These are phyloP conservation scores for Taphrina confusa DNA, from an alignment of 1,139 yeast genomes.

Conservation along the genomic window DNA sequence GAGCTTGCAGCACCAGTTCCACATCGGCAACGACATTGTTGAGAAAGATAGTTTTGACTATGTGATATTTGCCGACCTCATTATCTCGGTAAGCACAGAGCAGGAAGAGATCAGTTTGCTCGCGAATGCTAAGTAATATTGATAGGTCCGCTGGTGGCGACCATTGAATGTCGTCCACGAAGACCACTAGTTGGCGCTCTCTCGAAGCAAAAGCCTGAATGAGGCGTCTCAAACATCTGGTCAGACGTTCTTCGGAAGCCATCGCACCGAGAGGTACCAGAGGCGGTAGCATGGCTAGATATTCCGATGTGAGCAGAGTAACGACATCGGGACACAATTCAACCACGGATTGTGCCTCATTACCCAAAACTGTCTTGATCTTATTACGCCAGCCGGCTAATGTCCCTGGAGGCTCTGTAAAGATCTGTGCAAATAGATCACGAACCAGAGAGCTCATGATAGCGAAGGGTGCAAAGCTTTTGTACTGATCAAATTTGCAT, in stretches of 20 bases:
- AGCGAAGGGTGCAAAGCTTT: conserved; percentile 29
- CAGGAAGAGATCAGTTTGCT: conserved; percentile 18
- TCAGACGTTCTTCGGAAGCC: conserved; percentile 32
- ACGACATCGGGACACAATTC: conserved; percentile 30
- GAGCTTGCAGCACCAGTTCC: conserved; percentile 11
- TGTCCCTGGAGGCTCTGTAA: conserved; percentile 6
- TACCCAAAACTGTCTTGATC: conserved; percentile 3
- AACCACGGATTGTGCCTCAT: conserved; percentile 14
- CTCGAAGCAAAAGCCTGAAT: conserved; percentile 17
- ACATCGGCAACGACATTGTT: not conserved
- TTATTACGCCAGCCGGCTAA: conserved; percentile 2
- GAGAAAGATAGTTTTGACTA: conserved; percentile 25
- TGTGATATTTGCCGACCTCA: conserved; percentile 21
- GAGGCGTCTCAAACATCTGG: conserved; percentile 10
- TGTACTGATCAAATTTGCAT: conserved; percentile 33
- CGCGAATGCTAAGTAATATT: conserved; percentile 13
- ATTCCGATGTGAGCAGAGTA: conserved; percentile 6
- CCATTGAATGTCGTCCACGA: conserved; percentile 35
- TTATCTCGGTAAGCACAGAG: conserved; percentile 33
- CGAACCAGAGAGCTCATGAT: conserved; percentile 8
- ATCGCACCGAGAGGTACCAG: conserved; percentile 18
- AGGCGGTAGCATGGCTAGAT: conserved; percentile 14
- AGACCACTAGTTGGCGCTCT: conserved; percentile 22
- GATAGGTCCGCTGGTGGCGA: conserved; percentile 27
- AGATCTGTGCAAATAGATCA: conserved; percentile 23